Conservation (phyloP, 1,284 basidiomycete genomes). For the Malassezia sp. region DNA sequence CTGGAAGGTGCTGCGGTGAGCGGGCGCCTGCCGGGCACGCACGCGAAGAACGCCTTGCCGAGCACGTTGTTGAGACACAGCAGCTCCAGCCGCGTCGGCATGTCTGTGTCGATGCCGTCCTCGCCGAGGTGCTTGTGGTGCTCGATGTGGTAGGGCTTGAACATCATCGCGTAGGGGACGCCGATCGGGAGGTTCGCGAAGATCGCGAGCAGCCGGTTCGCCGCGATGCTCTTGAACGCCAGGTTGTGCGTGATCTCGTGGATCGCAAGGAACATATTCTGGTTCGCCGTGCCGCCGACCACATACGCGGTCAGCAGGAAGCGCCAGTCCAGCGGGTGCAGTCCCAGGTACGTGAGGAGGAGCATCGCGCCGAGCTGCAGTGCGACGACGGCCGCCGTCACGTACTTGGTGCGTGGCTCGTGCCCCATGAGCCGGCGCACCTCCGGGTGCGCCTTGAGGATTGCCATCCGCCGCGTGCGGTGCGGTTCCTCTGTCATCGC, state of each 20-base stretch:
- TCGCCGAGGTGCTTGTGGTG: constrained; percentile 82
- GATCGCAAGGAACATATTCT: constrained; percentile 92
- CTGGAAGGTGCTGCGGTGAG: constrained; percentile 61
- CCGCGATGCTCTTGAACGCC: constrained; percentile 69
- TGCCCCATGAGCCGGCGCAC: constrained; percentile 89
- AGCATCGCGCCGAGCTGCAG: constrained; percentile 62
- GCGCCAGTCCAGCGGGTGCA: constrained; percentile 57
- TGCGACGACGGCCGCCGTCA: constrained; percentile 66
- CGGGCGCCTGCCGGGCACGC: constrained; percentile 6
- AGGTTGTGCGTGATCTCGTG: constrained; percentile 98
- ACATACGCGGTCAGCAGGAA: constrained; percentile 72
- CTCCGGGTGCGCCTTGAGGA: constrained; percentile 88
- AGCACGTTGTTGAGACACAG: constrained; percentile 82
- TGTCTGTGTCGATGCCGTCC: constrained; percentile 87
- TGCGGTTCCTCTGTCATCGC: constrained; percentile 96
- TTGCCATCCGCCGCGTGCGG: constrained; percentile 69
- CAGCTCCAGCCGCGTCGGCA: constrained; percentile 76
- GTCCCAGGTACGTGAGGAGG: constrained; percentile 43
- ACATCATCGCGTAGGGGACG: constrained; percentile 85
- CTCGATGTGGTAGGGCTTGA: constrained; percentile 87
- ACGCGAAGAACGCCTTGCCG: constrained; percentile 90
- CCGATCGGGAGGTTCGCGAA: constrained; percentile 85
- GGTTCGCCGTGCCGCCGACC: constrained; percentile 87
- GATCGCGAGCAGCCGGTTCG: constrained; percentile 78
- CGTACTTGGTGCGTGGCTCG: constrained; percentile 76